These are phyloP conservation scores for Linanthus parryae DNA, from an alignment of 148 eudicot genomes.

Conservation along the genomic window DNA sequence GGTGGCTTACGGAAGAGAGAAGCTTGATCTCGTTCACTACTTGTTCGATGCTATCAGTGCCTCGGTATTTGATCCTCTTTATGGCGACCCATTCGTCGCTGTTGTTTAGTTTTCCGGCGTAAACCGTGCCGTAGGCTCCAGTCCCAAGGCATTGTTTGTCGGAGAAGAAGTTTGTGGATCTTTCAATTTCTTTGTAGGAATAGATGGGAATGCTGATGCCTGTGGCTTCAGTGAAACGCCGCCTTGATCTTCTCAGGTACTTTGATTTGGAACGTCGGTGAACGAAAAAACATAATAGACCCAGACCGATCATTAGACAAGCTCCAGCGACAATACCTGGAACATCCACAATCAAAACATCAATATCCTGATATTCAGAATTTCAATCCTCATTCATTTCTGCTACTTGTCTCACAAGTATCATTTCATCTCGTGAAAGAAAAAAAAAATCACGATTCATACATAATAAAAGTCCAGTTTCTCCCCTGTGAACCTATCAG, in stretches of 20 bases:
- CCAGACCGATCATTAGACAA: slow-evolving; percentile 29
- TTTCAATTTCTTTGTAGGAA: slow-evolving; percentile 52
- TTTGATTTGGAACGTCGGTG: slow-evolving; percentile 14
- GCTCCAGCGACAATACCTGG: slow-evolving; percentile 43
- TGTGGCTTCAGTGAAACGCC: slow-evolving; percentile 24
- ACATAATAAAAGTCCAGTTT: too few relatives aligned
- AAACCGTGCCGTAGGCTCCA: slow-evolving; percentile 66
- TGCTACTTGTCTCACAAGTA: too few relatives aligned
- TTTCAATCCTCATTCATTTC: too few relatives aligned
- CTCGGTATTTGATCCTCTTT: slow-evolving; percentile 42
- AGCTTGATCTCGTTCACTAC: slow-evolving; percentile 66
- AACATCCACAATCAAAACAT: too few relatives aligned
- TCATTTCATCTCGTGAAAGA: too few relatives aligned
- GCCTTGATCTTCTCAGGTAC: slow-evolving; percentile 8
- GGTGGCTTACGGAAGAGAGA: slow-evolving; percentile 57
- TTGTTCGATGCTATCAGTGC: slow-evolving; percentile 40
- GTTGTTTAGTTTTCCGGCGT: slow-evolving; percentile 40
- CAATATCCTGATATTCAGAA: too few relatives aligned
- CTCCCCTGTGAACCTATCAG: too few relatives aligned
- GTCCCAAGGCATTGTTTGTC: slow-evolving; percentile 49
- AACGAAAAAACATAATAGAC: slow-evolving; percentile 24
- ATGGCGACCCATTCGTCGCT: slow-evolving; percentile 54
- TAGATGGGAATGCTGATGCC: slow-evolving; percentile 45
- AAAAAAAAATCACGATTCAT: too few relatives aligned
- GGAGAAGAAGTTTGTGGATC: slow-evolving; percentile 51